Evolutionary conservation across 116 monocot species (phyloP), one percentile per base, ranked within the genome.

Genomic region (Phalaenopsis hybrid): DNA sequence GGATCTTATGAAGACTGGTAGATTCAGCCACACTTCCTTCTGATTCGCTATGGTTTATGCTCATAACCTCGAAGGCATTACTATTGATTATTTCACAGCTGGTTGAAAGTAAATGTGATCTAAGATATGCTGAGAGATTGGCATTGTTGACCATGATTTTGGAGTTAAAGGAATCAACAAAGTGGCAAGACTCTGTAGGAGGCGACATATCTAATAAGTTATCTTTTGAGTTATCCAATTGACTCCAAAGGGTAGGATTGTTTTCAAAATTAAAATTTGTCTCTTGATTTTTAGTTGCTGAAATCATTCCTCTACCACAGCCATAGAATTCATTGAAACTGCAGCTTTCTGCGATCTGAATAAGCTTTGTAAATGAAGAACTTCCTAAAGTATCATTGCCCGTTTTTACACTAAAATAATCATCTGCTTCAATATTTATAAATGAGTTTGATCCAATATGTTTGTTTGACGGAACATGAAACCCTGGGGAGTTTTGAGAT

Each of bases 401-500:
- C 43, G 87, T 31, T 55, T 81, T 63, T 91, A 86, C 48, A 86
- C 88, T 83, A 86, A 87, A 81, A 89, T 80, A 28, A 41, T 74
- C 76, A 49, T 85, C 84, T 55, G 73, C 77, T 52, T 85, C 82
- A 74, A 81, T 45, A 57, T 83, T 88, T 23, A 81, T 81, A 41
- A 74, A 73, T 58, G 80, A 83, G 81, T 73, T 74, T 17, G 75
- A 57, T 33, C 80, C 15, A 55, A 16, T 55, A 55, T 55, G 82
- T 79, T 89, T 77, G 57, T 77, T 79, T 74, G 79, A 79, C 58
- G 65, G 82, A 85, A 49, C 51, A 21, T 55, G 79, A 76, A 80
- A 86, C 11, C 85, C 85, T 58, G 88, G 76, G 57, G 88, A 90
- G 33, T 84, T 88, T 21, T 92, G 90, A 72, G 91, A 91, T 86